A percentile compares a stretch with the other conserved stretches of the same genome.
phyloP scores from a whole-genome alignment of 2,329 filamentous ascomycete species.

The Aspergillus sp. region DNA sequence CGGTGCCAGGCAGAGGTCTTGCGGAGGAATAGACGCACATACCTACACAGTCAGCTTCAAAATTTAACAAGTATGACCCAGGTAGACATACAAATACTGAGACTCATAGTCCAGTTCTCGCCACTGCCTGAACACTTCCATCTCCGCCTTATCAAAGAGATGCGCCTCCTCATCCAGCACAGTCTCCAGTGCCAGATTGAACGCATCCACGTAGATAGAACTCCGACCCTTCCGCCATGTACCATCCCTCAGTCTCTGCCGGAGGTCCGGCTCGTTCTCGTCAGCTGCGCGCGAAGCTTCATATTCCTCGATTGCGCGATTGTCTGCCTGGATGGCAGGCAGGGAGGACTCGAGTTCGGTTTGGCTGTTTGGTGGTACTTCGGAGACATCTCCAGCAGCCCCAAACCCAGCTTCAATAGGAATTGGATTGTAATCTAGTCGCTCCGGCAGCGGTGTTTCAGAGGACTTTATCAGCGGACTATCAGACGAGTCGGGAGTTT shows the following conservation, averaged over 20 bases:
- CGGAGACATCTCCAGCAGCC: constrained; percentile 29
- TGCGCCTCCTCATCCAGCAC: constrained; percentile 87
- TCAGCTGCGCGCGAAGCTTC: constrained; percentile 67
- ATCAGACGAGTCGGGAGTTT: constrained; percentile 9
- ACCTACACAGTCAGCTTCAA: constrained; percentile 54
- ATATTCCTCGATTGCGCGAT: constrained; percentile 76
- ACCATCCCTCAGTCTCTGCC: constrained; percentile 56
- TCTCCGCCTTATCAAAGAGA: constrained; percentile 80
- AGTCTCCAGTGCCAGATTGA: constrained; percentile 86
- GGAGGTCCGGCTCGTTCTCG: constrained; percentile 41
- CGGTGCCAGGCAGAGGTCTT: constrained; percentile 94
- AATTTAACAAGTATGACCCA: neutral
- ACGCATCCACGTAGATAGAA: constrained; percentile 96
- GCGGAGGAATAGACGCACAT: constrained; percentile 87
- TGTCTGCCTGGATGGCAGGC: constrained; percentile 65
- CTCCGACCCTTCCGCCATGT: constrained; percentile 75
- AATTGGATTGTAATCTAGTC: constrained; percentile 26
- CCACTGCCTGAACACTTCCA: constrained; percentile 76
- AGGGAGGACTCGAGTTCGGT: constrained; percentile 73
- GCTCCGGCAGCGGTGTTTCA: neutral
- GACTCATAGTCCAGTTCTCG: constrained; percentile 73
- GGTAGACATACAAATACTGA: constrained; percentile 74
- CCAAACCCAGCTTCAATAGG: neutral
- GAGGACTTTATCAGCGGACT: constrained; percentile 39
- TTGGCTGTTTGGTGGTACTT: constrained; percentile 40